Base-by-base conservation (phyloP, 495 filamentous ascomycete genomes). In the Aspergillus leporis region DNA sequence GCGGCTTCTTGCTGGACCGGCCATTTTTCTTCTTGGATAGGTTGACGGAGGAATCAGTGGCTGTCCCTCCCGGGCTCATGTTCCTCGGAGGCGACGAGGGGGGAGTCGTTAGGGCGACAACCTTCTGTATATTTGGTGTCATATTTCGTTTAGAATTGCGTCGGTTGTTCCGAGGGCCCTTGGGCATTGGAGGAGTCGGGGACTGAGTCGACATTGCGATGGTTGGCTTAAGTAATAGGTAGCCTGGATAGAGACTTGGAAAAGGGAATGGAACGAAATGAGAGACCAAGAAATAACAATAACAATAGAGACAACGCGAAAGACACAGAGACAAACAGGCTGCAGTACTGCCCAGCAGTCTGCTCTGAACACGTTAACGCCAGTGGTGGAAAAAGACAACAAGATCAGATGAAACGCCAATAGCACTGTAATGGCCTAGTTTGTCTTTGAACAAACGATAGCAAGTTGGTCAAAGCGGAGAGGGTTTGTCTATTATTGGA, bases 211-310 rank as follows among this genome's bases (percentile, higher is more conserved):
- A 76, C 77, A 78, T 79, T 56, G 64, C 66, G 70, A 76, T 63
- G 57, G 43, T 66, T 65, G 74, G 74, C 74, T 78, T 76, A 64
- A 76, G 64, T 77, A 77, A 80, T 77, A 78, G 59, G 69, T 72
- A 78, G 77, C 77, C 75, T 70, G 56, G 66, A 55, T 67, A 43
- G 64, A 59, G 62, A 34, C 43, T 56, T 46, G 61, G 53, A 61
- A 38, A 57, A 58, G 34, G 59, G 56, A 58, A 65, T 19, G 16
- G 16, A 16, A 41, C 13, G 34, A 38, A 2, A 18, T n/a, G 48
- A 53, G 30, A 51, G 59, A 52, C 19, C 28, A 40, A 47, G 30
- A 18, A 40, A 53, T 25, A 55, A 53, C 16, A 59, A 62, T 64
- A 64, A 57, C 46, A 57, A 61, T 62, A 59, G 22, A 46, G 58